Conservation (phyloP, 805 yeast genomes). For the Zygoascus bituminiphila region DNA sequence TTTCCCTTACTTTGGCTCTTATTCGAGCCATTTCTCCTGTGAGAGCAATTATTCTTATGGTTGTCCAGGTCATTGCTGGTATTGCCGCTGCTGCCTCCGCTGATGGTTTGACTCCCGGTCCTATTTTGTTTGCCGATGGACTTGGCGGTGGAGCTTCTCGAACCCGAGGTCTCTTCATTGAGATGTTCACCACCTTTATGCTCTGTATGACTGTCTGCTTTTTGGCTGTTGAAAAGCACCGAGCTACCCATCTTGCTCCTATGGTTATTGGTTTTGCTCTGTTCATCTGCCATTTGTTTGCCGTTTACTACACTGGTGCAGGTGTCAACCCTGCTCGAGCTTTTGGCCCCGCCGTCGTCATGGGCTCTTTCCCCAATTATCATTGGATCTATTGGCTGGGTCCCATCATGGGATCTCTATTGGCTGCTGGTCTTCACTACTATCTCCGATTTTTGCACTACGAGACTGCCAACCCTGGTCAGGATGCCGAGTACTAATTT, state of each 20-base stretch:
- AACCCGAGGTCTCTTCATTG: conserved; percentile 70
- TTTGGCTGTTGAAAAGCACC: conserved; percentile 76
- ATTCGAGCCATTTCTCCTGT: conserved; percentile 67
- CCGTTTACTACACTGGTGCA: conserved; percentile 82
- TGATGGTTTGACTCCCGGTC: conserved; percentile 77
- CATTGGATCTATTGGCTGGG: conserved; percentile 95
- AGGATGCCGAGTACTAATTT: conserved; percentile 42
- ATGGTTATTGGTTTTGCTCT: conserved; percentile 74
- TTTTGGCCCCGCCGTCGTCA: conserved; percentile 75
- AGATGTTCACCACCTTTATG: conserved; percentile 69
- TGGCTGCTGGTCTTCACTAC: conserved; percentile 64
- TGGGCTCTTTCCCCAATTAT: conserved; percentile 63
- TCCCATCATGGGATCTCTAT: conserved; percentile 60
- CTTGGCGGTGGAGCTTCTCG: conserved; percentile 66
- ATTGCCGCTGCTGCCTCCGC: conserved; percentile 92
- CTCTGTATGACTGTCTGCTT: conserved; percentile 70
- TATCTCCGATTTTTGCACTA: conserved; percentile 56
- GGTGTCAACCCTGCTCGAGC: conserved; percentile 89
- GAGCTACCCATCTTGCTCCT: conserved; percentile 72
- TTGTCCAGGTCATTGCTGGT: conserved; percentile 73
- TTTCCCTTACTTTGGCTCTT: conserved; percentile 62
- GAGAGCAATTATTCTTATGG: conserved; percentile 56
- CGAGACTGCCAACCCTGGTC: conserved; percentile 62
- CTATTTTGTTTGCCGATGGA: conserved; percentile 58
- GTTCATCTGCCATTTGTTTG: conserved; percentile 72